These are phyloP conservation scores for Chaetomium strumarium DNA, from an alignment of 2,329 filamentous ascomycete genomes.

Conservation along the genomic window DNA sequence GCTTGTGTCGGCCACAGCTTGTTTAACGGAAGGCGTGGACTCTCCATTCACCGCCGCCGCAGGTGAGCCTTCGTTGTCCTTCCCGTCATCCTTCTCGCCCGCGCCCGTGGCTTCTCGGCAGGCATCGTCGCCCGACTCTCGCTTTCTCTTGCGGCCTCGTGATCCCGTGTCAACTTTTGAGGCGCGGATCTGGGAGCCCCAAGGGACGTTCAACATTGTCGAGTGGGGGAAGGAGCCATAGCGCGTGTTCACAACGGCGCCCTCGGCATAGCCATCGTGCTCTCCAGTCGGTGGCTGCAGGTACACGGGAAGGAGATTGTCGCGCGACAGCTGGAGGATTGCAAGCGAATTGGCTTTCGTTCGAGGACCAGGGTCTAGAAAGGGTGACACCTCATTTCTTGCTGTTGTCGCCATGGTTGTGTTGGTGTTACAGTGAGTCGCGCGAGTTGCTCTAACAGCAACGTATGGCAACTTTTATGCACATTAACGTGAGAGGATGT, in stretches of 20 bases:
- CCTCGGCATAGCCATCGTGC: constrained; percentile 67
- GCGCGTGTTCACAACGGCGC: constrained; percentile 79
- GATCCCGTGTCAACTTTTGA: constrained; percentile 88
- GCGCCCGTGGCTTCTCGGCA: constrained; percentile 26
- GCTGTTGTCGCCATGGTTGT: constrained; percentile 15
- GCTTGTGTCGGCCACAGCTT: constrained; percentile 49
- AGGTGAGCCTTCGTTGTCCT: constrained; percentile 25
- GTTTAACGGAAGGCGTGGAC: constrained; percentile 33
- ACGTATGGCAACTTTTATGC: too few species aligned
- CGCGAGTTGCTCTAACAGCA: background rate
- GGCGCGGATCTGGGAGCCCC: constrained; percentile 88
- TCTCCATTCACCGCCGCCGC: constrained; percentile 1
- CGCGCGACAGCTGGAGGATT: constrained; percentile 82
- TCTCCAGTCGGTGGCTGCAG: constrained; percentile 56
- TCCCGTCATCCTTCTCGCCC: constrained; percentile 31
- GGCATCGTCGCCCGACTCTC: constrained; percentile 38
- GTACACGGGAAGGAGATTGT: constrained; percentile 72
- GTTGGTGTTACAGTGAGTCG: background rate
- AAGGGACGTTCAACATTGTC: constrained; percentile 70
- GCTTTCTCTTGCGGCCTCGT: constrained; percentile 65
- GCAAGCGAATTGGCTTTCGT: constrained; percentile 65
- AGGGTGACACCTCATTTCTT: constrained; percentile 53
- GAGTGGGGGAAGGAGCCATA: constrained; percentile 87
- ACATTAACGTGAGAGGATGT: too few species aligned
- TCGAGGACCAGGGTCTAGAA: constrained; percentile 62